These are phyloP conservation scores for Lentinus tigrinus DNA, from an alignment of 768 basidiomycete species.

Conservation along the genomic window DNA sequence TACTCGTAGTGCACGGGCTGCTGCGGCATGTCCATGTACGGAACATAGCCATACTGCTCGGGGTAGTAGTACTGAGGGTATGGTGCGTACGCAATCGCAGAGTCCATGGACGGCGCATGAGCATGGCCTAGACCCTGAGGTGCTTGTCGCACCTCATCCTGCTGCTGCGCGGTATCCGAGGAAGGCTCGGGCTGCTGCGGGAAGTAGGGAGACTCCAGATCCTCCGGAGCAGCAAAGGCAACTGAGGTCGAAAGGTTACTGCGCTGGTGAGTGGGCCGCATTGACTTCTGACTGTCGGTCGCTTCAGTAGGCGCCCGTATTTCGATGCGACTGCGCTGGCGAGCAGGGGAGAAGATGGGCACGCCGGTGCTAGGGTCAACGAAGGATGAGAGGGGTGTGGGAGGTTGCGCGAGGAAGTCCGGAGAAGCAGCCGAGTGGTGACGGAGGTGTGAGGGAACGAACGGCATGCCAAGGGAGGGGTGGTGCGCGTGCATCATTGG, in stretches of 20 bases:
- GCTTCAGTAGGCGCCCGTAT: conserved; percentile 61
- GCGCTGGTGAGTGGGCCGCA: conserved; percentile 43
- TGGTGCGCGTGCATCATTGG: conserved; percentile 59
- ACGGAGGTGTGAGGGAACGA: conserved; percentile 61
- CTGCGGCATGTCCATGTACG: conserved; percentile 68
- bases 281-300: conserved; percentile 26
- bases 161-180: conserved; percentile 24
- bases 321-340: conserved; percentile 69
- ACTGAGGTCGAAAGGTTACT: conserved; percentile 32
- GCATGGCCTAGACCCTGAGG: conserved; percentile 7
- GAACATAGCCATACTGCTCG: conserved; percentile 63
- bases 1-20: conserved; percentile 69
- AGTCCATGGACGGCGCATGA: conserved; percentile 30
- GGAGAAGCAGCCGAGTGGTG: conserved; percentile 58
- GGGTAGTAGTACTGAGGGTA: conserved; percentile 75
- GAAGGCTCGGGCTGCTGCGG: background rate
- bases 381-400: conserved; percentile 61
- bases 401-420: conserved; percentile 59
- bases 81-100: conserved; percentile 54
- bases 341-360: conserved; percentile 74
- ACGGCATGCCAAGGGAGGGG: conserved; percentile 44
- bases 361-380: conserved; percentile 64
- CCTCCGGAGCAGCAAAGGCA: background rate
- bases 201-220: conserved; percentile 4
- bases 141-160: background rate